Percentiles rank a stretch among this genome's conserved stretches.
Evolutionary conservation across 805 yeast genomes (phyloP).

Genomic region (Suhomyces kilbournensis): DNA sequence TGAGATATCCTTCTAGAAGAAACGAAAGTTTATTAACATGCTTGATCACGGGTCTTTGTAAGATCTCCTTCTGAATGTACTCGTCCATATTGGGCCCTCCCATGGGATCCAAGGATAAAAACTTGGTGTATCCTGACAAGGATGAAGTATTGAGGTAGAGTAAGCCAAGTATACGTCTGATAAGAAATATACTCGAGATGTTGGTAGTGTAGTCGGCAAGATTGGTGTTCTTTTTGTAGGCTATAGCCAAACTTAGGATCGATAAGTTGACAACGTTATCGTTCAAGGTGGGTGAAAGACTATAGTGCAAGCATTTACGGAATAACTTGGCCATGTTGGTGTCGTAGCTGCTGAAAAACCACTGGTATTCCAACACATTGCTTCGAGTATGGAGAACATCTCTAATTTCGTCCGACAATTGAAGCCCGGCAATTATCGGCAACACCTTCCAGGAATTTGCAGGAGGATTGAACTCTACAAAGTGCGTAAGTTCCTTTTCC

Average conservation of each 20-base stretch:
- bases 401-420: conserved; percentile 34
- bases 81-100: conserved; percentile 13
- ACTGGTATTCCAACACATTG: conserved; percentile 23
- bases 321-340: conserved; percentile 24
- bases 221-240: conserved; percentile 23
- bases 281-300: conserved; percentile 20
- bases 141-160: conserved; percentile 15
- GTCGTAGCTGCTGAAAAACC: conserved; percentile 39
- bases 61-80: conserved; percentile 9
- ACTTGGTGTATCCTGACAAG: conserved; percentile 14
- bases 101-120: conserved; percentile 12
- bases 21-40: conserved; percentile 50
- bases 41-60: conserved; percentile 42
- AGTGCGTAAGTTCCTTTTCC: conserved; percentile 31
- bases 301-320: conserved; percentile 20
- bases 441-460: conserved; percentile 44
- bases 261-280: conserved; percentile 26
- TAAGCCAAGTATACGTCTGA: conserved; percentile 18
- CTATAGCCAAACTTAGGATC: conserved; percentile 35
- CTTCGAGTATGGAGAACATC: conserved; percentile 28
- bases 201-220: conserved; percentile 18
- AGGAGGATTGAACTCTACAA: conserved; percentile 24
- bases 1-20: conserved; percentile 37
- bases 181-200: conserved; percentile 17
- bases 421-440: conserved; percentile 47